phyloP scores from a whole-genome alignment of 306 rosid species.

The Ceratonia siliqua region DNA sequence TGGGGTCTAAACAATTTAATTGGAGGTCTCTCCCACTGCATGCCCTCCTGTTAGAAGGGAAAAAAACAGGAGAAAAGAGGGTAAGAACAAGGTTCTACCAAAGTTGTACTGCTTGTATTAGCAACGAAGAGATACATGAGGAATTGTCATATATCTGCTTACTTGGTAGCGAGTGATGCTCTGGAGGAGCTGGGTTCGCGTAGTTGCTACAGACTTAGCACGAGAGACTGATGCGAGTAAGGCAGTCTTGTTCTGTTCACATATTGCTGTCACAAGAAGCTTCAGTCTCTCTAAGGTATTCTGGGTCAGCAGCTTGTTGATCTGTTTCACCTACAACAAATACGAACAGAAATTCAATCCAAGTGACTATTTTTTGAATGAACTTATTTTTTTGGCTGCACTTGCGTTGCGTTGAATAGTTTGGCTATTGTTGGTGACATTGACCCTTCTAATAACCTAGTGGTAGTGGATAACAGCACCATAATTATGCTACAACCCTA shows the following conservation, averaged over 20 bases:
- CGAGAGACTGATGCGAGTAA: conserved; percentile 50
- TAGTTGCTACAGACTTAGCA: conserved; percentile 41
- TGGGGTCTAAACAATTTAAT: conserved; percentile 16
- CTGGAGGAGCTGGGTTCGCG: conserved; percentile 40
- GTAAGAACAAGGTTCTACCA: not conserved
- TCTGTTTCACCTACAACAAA: conserved; percentile 48
- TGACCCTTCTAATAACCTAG: not conserved
- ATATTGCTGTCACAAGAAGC: conserved; percentile 45
- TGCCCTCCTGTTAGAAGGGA: conserved; percentile 42
- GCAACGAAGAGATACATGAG: not conserved
- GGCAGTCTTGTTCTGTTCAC: conserved; percentile 38
- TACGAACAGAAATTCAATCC: not conserved
- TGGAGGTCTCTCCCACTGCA: conserved; percentile 59
- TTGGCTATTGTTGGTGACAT: too few relatives aligned
- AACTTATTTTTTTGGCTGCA: not conserved
- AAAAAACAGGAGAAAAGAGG: not conserved
- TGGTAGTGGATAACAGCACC: not conserved
- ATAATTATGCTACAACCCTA: not conserved
- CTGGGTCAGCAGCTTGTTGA: conserved; percentile 33
- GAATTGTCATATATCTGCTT: conserved; percentile 15
- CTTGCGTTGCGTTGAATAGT: too few relatives aligned
- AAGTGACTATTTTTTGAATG: not conserved
- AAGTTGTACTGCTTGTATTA: too few relatives aligned
- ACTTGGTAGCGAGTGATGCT: conserved; percentile 49
- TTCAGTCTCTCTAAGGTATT: conserved; percentile 49